phyloP scores from a whole-genome alignment of 176 grass and related monocot genomes.

The Triticum timopheevii region DNA sequence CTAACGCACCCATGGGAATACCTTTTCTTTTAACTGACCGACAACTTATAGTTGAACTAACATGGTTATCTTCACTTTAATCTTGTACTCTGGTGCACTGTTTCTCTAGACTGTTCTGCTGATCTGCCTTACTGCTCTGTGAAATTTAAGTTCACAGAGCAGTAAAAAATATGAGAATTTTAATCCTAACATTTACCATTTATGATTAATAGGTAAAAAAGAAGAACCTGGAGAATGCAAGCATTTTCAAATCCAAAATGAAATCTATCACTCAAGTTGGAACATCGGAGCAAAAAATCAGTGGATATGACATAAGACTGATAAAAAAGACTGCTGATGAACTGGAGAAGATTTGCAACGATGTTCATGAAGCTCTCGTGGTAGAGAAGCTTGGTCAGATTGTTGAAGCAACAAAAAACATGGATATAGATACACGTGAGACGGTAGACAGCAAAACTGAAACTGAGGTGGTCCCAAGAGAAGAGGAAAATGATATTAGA shows the following conservation, averaged over 20 bases:
- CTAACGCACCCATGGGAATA: no score
- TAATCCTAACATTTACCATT: not conserved
- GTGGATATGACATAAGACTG: not conserved
- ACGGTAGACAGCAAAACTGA: not conserved
- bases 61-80: no score
- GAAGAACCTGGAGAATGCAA: not conserved
- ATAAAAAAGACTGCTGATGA: not conserved
- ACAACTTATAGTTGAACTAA: no score
- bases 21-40: no score
- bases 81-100: no score
- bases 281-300: not conserved
- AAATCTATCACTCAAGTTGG: not conserved
- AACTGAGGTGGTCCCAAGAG: not conserved
- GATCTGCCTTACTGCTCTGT: no score
- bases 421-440: not conserved
- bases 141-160: no score
- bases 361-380: constrained; percentile 16
- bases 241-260: not conserved
- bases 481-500: not conserved
- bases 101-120: no score
- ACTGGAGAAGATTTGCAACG: constrained; percentile 10
- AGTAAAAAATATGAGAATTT: not conserved
- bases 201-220: not conserved
- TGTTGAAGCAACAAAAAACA: not conserved
- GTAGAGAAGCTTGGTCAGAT: constrained; percentile 23